Conservation (phyloP, 306 rosid species). For the Ochetophila trinervis region DNA sequence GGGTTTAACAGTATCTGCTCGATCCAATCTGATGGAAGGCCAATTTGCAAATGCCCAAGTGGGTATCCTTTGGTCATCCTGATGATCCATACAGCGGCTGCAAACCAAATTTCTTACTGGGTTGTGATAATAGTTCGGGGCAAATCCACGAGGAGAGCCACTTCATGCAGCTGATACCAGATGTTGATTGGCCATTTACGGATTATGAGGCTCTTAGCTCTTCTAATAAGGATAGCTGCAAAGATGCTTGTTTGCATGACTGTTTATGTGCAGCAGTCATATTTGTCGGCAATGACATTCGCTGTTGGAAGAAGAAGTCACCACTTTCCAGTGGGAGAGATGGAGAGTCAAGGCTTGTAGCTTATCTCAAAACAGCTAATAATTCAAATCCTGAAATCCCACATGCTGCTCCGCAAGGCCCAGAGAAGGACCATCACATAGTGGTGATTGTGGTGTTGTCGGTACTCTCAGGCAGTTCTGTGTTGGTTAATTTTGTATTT, state of each 20-base stretch:
- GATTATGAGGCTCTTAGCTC: slow-evolving; percentile 25
- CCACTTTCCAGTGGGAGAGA: slow-evolving; percentile 12
- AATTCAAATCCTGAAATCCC: neutral
- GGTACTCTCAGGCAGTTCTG: slow-evolving; percentile 14
- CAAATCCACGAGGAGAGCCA: neutral
- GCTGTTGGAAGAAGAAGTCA: no score
- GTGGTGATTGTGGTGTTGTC: slow-evolving; percentile 8
- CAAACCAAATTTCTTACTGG: neutral
- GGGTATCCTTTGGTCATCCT: neutral
- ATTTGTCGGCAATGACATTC: no score
- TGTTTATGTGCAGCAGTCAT: no score
- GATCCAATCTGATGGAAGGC: slow-evolving; percentile 4
- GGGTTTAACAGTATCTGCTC: no score
- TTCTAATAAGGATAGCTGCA: neutral
- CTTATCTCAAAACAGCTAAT: neutral
- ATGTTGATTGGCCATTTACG: slow-evolving; percentile 32
- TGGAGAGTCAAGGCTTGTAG: neutral
- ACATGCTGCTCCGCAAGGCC: neutral
- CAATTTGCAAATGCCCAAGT: slow-evolving; percentile 10
- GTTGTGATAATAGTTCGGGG: neutral
- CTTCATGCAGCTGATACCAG: neutral
- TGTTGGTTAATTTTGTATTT: slow-evolving; percentile 23
- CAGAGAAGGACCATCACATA: neutral
- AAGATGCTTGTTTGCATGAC: neutral
- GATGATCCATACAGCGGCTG: neutral